A percentile compares a stretch with the other conserved stretches of the same genome.
phyloP scores from a whole-genome alignment of 2,329 filamentous ascomycete genomes.

The Berkeleyomyces basicola region DNA sequence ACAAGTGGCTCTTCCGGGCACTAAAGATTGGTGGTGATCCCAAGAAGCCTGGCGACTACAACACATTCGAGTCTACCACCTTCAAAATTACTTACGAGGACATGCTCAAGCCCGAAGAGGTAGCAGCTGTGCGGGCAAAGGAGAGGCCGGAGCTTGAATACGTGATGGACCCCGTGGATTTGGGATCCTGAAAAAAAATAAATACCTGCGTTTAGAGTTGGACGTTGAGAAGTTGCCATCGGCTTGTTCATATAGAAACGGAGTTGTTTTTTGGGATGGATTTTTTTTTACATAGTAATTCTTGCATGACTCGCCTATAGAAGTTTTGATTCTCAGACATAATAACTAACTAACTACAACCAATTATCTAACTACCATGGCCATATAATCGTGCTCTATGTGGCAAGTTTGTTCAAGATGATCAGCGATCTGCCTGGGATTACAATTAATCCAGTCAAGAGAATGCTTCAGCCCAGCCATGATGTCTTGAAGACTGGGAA shows the following conservation, averaged over 20 bases:
- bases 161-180: neutral
- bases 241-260: no score
- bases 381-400: no score
- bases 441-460: constrained; percentile 33
- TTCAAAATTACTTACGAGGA: constrained; percentile 29
- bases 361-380: no score
- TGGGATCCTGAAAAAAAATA: neutral
- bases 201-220: no score
- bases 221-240: no score
- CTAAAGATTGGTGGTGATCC: constrained; percentile 35
- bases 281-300: no score
- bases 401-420: no score
- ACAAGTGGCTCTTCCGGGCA: constrained; percentile 32
- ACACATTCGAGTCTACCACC: constrained; percentile 24
- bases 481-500: constrained; percentile 18
- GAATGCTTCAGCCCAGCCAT: constrained; percentile 27
- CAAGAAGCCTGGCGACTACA: constrained; percentile 29
- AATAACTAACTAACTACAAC: no score
- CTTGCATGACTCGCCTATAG: no score
- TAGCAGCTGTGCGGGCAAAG: neutral
- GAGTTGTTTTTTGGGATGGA: no score
- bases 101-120: neutral
- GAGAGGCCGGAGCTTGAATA: neutral
- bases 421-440: constrained; percentile 28
- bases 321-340: no score